A percentile compares a stretch with the other conserved stretches of the same genome.
These are phyloP conservation scores for Entoloma clypeatum DNA, from an alignment of 1,284 basidiomycete genomes.

Conservation along the genomic window DNA sequence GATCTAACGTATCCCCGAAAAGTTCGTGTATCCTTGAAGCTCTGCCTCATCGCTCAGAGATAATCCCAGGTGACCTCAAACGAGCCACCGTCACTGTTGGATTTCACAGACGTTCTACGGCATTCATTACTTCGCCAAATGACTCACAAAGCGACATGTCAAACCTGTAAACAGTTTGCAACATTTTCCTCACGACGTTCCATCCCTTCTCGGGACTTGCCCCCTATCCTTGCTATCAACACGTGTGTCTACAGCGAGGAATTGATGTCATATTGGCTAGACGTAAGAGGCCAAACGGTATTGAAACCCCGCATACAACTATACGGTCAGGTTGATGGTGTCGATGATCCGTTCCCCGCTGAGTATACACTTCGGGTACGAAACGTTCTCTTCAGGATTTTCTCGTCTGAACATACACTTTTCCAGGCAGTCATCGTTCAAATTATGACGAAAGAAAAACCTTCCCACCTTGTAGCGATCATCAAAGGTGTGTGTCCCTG, in stretches of 20 bases:
- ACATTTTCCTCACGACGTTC: conserved; percentile 73
- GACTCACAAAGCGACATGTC: conserved; percentile 83
- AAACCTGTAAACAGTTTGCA: conserved; percentile 75
- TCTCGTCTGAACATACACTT: background rate
- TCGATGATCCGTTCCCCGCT: conserved; percentile 53
- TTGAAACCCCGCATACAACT: conserved; percentile 52
- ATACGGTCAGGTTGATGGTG: conserved; percentile 54
- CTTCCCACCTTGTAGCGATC: conserved; percentile 87
- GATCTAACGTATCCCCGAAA: conserved; percentile 88
- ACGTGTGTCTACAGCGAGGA: conserved; percentile 80
- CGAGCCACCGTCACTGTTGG: conserved; percentile 44
- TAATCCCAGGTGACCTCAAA: conserved; percentile 31
- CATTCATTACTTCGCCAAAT: conserved; percentile 80
- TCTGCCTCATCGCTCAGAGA: background rate
- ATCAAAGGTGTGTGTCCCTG: conserved; percentile 57
- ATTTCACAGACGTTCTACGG: conserved; percentile 73
- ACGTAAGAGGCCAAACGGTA: conserved; percentile 52
- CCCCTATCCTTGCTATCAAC: conserved; percentile 87
- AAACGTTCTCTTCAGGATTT: background rate
- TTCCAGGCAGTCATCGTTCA: conserved; percentile 78
- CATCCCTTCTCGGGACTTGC: conserved; percentile 66
- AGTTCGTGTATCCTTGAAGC: conserved; percentile 37
- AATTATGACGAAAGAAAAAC: conserved; percentile 72
- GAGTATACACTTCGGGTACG: conserved; percentile 74
- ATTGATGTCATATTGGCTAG: conserved; percentile 74